phyloP scores from a whole-genome alignment of 1,284 basidiomycete species.

The Cutaneotrichosporon mucoides region DNA sequence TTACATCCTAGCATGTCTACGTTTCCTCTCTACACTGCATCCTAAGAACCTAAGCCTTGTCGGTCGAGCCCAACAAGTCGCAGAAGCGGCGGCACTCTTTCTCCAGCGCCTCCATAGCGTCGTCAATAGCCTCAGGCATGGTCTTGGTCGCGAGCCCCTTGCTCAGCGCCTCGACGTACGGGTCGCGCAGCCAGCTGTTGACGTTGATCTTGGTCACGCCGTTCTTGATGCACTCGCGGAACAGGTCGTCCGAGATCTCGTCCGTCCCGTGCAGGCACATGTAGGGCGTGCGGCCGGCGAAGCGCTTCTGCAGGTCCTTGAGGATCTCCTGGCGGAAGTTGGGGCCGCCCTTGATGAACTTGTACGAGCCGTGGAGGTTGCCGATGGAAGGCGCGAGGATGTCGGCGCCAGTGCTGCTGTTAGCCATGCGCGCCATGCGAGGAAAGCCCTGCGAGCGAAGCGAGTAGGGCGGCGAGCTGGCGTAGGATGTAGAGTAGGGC shows the following conservation, averaged over 20 bases:
- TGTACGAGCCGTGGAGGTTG: constrained; percentile 51
- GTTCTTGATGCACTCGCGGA: constrained; percentile 38
- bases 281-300: constrained; percentile 28
- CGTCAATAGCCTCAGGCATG: constrained; percentile 47
- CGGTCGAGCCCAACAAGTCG: constrained; percentile 39
- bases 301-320: constrained; percentile 31
- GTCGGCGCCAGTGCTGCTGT: constrained; percentile 44
- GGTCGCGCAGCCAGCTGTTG: constrained; percentile 50
- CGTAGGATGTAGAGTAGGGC: too few relatives aligned
- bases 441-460: too few relatives aligned
- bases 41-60: constrained; percentile 32
- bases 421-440: too few relatives aligned
- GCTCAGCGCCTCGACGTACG: constrained; percentile 37
- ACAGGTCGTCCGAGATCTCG: constrained; percentile 46
- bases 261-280: constrained; percentile 49
- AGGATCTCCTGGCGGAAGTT: constrained; percentile 41
- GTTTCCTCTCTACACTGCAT: too few relatives aligned
- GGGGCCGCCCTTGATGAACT: constrained; percentile 38
- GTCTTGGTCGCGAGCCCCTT: constrained; percentile 34
- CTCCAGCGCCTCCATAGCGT: constrained; percentile 42
- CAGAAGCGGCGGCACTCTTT: constrained; percentile 41
- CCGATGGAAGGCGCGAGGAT: constrained; percentile 52
- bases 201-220: constrained; percentile 50
- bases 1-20: too few relatives aligned
- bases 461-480: too few relatives aligned